These are phyloP conservation scores for Datisca glomerata DNA, from an alignment of 306 rosid genomes.

Conservation along the genomic window DNA sequence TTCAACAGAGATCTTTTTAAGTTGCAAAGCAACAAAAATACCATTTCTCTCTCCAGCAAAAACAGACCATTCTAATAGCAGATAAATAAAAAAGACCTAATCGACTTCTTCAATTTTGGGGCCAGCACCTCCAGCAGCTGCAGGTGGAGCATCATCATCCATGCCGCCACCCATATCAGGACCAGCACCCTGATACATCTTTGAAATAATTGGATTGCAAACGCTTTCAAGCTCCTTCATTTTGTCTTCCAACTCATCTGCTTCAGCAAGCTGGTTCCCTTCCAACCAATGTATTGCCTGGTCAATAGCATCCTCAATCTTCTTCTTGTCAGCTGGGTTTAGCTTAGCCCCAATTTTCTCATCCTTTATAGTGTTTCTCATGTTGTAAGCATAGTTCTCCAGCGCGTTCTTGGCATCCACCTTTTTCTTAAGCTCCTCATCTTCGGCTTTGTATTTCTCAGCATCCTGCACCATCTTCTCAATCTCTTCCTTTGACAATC, in stretches of 20 bases:
- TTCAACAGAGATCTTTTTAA: too few species aligned
- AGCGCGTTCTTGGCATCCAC: constrained; percentile 34
- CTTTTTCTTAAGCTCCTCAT: constrained; percentile 56
- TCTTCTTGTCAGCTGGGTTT: constrained; percentile 27
- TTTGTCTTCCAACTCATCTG: constrained; percentile 52
- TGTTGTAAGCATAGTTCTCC: constrained; percentile 42
- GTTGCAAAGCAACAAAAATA: too few species aligned
- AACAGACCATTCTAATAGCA: neutral
- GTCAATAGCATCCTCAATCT: constrained; percentile 45
- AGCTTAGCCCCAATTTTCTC: constrained; percentile 32
- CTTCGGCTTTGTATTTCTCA: constrained; percentile 51
- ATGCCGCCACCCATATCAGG: constrained; percentile 34
- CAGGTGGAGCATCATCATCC: constrained; percentile 36
- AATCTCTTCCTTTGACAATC: constrained; percentile 41
- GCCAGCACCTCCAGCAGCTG: constrained; percentile 37
- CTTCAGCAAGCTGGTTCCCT: constrained; percentile 39
- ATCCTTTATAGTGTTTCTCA: constrained; percentile 45
- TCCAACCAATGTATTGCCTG: constrained; percentile 45
- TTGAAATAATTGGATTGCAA: constrained; percentile 54
- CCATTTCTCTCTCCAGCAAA: too few species aligned
- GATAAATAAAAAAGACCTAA: constrained; percentile 5
- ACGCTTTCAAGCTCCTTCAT: constrained; percentile 45
- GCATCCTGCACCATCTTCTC: constrained; percentile 56
- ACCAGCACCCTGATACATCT: constrained; percentile 50
- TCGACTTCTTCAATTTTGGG: constrained; percentile 68